Percentiles rank a stretch among this genome's conserved stretches.
Evolutionary conservation across 306 rosid genomes (phyloP).

Genomic region (Vigna mungo): DNA sequence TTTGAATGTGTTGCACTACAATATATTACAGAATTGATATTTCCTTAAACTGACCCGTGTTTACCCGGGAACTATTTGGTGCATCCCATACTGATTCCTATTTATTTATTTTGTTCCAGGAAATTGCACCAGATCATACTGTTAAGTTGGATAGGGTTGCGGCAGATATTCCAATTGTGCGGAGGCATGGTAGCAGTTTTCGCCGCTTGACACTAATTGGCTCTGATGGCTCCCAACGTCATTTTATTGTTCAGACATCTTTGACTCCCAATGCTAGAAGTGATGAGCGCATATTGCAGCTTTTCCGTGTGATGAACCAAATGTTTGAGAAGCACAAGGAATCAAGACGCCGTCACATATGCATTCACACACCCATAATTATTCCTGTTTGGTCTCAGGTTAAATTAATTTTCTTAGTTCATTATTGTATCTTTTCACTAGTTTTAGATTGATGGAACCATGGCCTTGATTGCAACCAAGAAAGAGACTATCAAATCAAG

Average conservation of each 20-base stretch:
- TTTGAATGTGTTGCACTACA: not conserved
- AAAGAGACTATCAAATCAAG: not conserved
- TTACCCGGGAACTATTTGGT: constrained; percentile 16
- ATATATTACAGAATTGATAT: not conserved
- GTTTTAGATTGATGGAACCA: not conserved
- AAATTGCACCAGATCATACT: constrained; percentile 97
- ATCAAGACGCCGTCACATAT: constrained; percentile 96
- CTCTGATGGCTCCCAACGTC: constrained; percentile 99
- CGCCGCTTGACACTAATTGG: constrained; percentile 97
- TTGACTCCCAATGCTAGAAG: constrained; percentile 98
- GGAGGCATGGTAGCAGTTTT: constrained; percentile 99
- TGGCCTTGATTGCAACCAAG: not conserved
- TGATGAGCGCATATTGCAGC: constrained; percentile 97
- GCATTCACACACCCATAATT: constrained; percentile 95
- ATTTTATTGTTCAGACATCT: constrained; percentile 99
- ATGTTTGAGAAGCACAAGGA: constrained; percentile 99
- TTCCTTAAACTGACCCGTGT: constrained; percentile 28
- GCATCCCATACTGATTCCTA: constrained; percentile 42
- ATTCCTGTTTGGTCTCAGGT: constrained; percentile 99
- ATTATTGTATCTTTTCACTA: constrained; percentile 25
- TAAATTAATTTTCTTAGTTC: constrained; percentile 27
- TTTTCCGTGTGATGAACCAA: constrained; percentile 98
- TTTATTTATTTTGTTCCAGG: constrained; percentile 56
- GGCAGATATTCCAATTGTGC: constrained; percentile 96
- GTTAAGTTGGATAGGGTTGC: constrained; percentile 96